Base-by-base conservation (phyloP, 805 yeast genomes). In the Sungouiella blattae region DNA sequence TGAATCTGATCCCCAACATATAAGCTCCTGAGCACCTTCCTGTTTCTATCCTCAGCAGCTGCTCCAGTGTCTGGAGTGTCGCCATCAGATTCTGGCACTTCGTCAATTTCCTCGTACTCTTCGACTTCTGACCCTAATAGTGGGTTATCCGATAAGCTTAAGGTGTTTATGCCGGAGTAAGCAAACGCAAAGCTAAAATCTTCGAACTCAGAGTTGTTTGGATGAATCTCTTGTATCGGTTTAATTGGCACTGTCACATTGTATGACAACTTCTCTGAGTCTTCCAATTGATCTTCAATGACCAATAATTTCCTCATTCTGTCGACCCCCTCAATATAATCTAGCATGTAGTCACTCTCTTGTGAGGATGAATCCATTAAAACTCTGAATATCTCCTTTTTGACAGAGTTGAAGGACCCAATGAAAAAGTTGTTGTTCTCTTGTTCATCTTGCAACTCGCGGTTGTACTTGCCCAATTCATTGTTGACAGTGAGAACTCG, bases 21-120 rank as follows among this genome's bases (percentile, higher is more conserved):
- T 36, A 87, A 60, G 47, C 85, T 75, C 39, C 89, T 70, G 14
- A 87, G 60, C 1, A 87, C 82, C 49, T 81, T 83, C 36, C 95
- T 62, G 53, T 87, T 85, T 47, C 77, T 78, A 53, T 86, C 94
- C 42, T 79, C 83, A 35, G 71, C 69, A 3, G 42, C 33, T 6
- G 37, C 11, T 5, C 24, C 35, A 11, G 26, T 26, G n/a, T n/a
- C n/a, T n/a, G n/a, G n/a, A 13, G 21, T 24, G 8, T 34, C 39
- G 20, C 39, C 49, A 11, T 31, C 36, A 11, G 38, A 18, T 18
- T 51, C 58, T 1, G 40, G 36, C 4, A 34, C 35, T 12, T 46
- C 53, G 5, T 48, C 51, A 4, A 46, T 33, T 11, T 47, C 47
- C 28, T 49, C 54, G 46, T 50, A 64, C 5, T 49, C 55, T 37